phyloP scores from a whole-genome alignment of 257 asterid species.

The Plantago ovata region DNA sequence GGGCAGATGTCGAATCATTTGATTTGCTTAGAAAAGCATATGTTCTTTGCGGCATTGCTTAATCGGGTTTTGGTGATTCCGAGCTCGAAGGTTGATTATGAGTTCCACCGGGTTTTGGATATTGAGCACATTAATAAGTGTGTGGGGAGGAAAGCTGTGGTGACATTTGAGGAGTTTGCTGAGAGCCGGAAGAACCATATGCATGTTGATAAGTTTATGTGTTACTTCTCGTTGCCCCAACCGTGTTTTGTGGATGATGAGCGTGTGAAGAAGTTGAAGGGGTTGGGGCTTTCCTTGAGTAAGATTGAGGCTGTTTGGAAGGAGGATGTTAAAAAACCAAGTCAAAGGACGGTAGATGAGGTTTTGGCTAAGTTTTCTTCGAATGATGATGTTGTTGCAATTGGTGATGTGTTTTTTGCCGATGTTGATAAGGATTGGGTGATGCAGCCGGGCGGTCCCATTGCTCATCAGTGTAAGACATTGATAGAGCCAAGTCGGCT shows the following conservation, averaged over 20 bases:
- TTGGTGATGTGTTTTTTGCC: slow-evolving; percentile 97
- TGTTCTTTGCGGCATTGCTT: slow-evolving; percentile 88
- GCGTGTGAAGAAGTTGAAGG: slow-evolving; percentile 74
- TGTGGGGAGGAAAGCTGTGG: slow-evolving; percentile 72
- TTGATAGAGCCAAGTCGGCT: slow-evolving; percentile 87
- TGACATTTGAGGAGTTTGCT: slow-evolving; percentile 78
- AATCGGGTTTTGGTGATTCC: slow-evolving; percentile 80
- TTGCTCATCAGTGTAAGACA: slow-evolving; percentile 76
- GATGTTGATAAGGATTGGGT: slow-evolving; percentile 86
- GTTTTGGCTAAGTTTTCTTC: slow-evolving; percentile 62
- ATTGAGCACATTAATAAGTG: slow-evolving; percentile 82
- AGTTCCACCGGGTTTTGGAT: slow-evolving; percentile 70
- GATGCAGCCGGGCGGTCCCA: slow-evolving; percentile 96
- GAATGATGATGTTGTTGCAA: slow-evolving; percentile 68
- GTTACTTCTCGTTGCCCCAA: slow-evolving; percentile 83
- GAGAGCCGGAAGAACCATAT: slow-evolving; percentile 54
- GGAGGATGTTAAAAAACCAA: slow-evolving; percentile 89
- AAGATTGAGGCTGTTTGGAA: slow-evolving; percentile 81
- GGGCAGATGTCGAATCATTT: slow-evolving; percentile 98
- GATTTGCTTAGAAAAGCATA: slow-evolving; percentile 94
- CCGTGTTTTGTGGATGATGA: slow-evolving; percentile 91
- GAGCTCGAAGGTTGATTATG: slow-evolving; percentile 80
- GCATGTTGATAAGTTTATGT: slow-evolving; percentile 69
- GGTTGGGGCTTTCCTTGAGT: slow-evolving; percentile 62
- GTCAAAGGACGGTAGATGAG: slow-evolving; percentile 51